These are phyloP conservation scores for Erysimum cheiri DNA, from an alignment of 441 rosid genomes.

Conservation along the genomic window DNA sequence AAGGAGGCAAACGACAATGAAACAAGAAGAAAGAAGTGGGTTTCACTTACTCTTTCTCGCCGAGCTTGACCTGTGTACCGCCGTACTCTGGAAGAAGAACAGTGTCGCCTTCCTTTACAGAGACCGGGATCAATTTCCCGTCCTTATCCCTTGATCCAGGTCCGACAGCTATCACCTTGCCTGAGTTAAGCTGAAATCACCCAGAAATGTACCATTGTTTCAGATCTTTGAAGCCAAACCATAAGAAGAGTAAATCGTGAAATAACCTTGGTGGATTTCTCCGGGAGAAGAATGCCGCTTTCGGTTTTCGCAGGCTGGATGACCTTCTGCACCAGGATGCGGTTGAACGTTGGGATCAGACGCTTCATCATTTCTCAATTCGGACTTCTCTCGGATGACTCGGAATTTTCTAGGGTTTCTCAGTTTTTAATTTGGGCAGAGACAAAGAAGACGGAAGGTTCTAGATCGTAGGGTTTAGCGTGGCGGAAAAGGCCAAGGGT, in stretches of 20 bases:
- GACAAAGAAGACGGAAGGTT: slow-evolving; percentile 21
- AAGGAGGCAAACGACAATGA: background rate
- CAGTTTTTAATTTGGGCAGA: slow-evolving; percentile 11
- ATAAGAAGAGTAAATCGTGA: background rate
- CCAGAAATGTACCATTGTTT: background rate
- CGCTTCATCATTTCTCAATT: slow-evolving; percentile 53
- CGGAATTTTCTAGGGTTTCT: slow-evolving; percentile 13
- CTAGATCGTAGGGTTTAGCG: slow-evolving; percentile 43
- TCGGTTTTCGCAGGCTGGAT: slow-evolving; percentile 67
- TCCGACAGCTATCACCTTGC: slow-evolving; percentile 70
- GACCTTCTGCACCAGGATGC: slow-evolving; percentile 63
- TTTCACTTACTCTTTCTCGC: slow-evolving; percentile 58
- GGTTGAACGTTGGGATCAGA: slow-evolving; percentile 61
- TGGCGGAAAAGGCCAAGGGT: slow-evolving; percentile 25
- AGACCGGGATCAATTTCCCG: slow-evolving; percentile 62
- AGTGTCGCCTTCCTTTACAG: slow-evolving; percentile 71
- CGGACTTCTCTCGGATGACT: slow-evolving; percentile 3
- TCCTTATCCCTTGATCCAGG: slow-evolving; percentile 64
- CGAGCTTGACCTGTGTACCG: slow-evolving; percentile 71
- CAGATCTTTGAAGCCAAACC: slow-evolving; percentile 19
- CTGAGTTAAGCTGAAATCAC: slow-evolving; percentile 59
- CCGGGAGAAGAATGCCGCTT: slow-evolving; percentile 67
- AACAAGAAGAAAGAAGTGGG: background rate
- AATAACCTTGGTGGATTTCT: slow-evolving; percentile 54
- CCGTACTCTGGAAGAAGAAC: slow-evolving; percentile 73